These are phyloP conservation scores for Boletus sp. DNA, from an alignment of 768 basidiomycete genomes.

Conservation along the genomic window DNA sequence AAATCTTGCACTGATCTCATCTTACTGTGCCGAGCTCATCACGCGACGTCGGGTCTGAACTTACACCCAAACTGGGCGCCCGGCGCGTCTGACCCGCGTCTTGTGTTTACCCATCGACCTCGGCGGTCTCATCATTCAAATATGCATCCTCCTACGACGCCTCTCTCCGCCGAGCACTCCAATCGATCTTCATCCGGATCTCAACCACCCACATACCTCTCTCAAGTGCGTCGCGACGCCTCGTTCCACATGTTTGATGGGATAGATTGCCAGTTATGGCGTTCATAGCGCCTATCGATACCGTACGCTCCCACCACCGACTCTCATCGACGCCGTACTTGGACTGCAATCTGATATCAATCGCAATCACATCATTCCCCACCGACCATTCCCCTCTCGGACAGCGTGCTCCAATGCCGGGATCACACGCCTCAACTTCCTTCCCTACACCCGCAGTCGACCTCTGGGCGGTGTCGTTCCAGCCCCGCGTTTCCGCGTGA, in stretches of 20 bases:
- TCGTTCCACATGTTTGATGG: slow-evolving; percentile 15
- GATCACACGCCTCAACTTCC: not conserved
- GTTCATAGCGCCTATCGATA: slow-evolving; percentile 16
- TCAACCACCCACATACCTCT: not conserved
- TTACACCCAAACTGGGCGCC: too few relatives aligned
- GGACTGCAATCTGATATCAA: slow-evolving; percentile 1
- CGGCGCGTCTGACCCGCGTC: not conserved
- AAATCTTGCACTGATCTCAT: too few relatives aligned
- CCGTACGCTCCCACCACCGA: slow-evolving; percentile 3
- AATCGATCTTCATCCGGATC: slow-evolving; percentile 4
- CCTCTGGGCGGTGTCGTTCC: not conserved
- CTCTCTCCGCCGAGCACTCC: slow-evolving; percentile 2
- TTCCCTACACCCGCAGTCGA: not conserved
- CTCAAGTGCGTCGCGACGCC: slow-evolving; percentile 23
- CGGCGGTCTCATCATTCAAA: not conserved
- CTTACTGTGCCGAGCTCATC: too few relatives aligned
- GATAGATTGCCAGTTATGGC: not conserved
- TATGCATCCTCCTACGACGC: not conserved
- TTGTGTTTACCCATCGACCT: not conserved
- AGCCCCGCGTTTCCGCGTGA: not conserved
- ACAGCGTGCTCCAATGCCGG: not conserved
- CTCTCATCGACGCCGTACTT: slow-evolving; percentile 4
- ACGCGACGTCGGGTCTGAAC: too few relatives aligned
- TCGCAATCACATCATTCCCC: not conserved
- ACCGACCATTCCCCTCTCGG: not conserved